Conservation (phyloP, 768 basidiomycete genomes). For the Cystobasidium onofrii region DNA sequence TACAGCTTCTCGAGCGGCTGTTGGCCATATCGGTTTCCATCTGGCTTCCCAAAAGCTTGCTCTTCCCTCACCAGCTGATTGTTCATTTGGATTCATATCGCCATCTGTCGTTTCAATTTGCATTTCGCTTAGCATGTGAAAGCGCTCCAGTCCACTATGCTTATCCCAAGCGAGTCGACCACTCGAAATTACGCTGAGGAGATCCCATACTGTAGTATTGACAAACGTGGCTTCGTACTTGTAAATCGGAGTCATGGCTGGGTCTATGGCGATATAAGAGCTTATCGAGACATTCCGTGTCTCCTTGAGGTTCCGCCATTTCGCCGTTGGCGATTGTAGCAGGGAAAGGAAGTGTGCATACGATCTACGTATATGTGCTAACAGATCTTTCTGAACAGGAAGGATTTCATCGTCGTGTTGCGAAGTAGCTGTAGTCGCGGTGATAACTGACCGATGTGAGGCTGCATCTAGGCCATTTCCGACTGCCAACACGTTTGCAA, state of each 20-base stretch:
- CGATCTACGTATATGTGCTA: conserved; percentile 75
- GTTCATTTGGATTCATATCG: not conserved
- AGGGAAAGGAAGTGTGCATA: conserved; percentile 98
- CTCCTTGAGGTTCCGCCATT: conserved; percentile 73
- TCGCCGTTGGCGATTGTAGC: conserved; percentile 92
- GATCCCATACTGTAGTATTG: conserved; percentile 88
- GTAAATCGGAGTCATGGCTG: conserved; percentile 87
- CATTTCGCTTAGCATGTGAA: conserved; percentile 38
- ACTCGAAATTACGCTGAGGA: conserved; percentile 77
- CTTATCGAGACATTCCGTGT: conserved; percentile 83
- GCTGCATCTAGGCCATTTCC: not conserved
- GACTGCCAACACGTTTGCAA: not conserved
- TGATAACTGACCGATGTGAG: not conserved
- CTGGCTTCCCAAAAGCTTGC: conserved; percentile 83
- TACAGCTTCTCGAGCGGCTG: conserved; percentile 84
- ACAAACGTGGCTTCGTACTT: conserved; percentile 96
- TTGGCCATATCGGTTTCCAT: conserved; percentile 85
- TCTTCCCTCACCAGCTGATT: conserved; percentile 9
- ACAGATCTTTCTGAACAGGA: conserved; percentile 58
- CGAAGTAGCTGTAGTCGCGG: not conserved
- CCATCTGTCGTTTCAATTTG: conserved; percentile 15
- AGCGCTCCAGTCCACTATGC: conserved; percentile 71
- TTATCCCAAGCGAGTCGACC: conserved; percentile 77
- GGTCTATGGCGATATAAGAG: conserved; percentile 88
- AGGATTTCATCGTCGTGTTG: not conserved